Evolutionary conservation across 1,284 basidiomycete species (phyloP).

Genomic region (Xanthoconium separans): DNA sequence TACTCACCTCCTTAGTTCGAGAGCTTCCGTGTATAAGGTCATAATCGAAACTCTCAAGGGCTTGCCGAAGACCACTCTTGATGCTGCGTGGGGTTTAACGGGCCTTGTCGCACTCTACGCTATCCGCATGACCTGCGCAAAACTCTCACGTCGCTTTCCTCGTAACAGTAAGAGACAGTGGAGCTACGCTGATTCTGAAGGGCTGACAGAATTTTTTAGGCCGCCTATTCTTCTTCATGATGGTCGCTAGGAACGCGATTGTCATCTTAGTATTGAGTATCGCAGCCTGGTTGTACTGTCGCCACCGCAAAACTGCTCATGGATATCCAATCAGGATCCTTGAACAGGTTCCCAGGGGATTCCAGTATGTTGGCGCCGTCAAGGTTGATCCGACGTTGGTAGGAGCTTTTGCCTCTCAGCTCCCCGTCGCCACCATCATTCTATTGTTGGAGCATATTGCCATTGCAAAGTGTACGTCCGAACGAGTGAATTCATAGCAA

Average conservation of each 20-base stretch:
- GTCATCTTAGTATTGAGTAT: slow-evolving; percentile 85
- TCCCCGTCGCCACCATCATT: slow-evolving; percentile 94
- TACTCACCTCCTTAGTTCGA: slow-evolving; percentile 53
- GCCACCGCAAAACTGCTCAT: slow-evolving; percentile 52
- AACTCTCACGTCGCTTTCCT: slow-evolving; percentile 66
- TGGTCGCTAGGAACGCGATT: slow-evolving; percentile 83
- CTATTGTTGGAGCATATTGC: slow-evolving; percentile 96
- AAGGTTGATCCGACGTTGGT: slow-evolving; percentile 66
- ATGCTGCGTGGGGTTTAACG: slow-evolving; percentile 89
- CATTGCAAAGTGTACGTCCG: slow-evolving; percentile 81
- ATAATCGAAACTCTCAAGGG: slow-evolving; percentile 92
- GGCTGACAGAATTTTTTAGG: slow-evolving; percentile 37
- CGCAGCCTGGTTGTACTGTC: slow-evolving; percentile 81
- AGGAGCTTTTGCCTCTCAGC: slow-evolving; percentile 67
- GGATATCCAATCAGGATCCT: slow-evolving; percentile 89
- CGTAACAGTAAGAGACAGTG: slow-evolving; percentile 45
- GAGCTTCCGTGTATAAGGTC: slow-evolving; percentile 82
- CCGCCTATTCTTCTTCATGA: slow-evolving; percentile 81
- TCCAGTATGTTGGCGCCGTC: slow-evolving; percentile 77
- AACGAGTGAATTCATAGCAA: neutral
- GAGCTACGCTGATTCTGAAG: neutral
- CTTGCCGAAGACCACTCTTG: slow-evolving; percentile 67
- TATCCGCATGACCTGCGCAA: slow-evolving; percentile 70
- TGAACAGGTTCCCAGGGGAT: slow-evolving; percentile 78
- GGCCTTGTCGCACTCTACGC: slow-evolving; percentile 75